Base-by-base conservation (phyloP, 768 basidiomycete species). In the Pleurotus cornucopiae region DNA sequence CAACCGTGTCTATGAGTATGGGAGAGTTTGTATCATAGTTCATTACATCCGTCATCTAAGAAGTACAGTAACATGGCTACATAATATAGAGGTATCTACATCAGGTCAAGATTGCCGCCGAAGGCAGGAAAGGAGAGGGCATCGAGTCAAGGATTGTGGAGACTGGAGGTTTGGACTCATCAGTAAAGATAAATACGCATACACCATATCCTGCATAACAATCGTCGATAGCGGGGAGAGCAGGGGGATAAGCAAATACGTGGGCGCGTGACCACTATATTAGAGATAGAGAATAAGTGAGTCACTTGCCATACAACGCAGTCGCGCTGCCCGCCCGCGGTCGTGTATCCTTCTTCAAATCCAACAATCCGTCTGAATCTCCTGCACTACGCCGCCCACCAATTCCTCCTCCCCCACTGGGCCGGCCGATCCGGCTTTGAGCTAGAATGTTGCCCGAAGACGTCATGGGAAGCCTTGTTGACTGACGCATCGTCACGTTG, bases 371-470 rank as follows among this genome's bases (percentile, higher is more conserved):
- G 1, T 53, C 38, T 14, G 51, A 49, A 16, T 60, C 59, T 14
- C 56, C 56, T 48, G 43, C 47, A 20, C 57, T 67, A 54, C 66
- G 71, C 46, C 66, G 61, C 13, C 67, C 65, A 12, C 69, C 68
- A 38, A 60, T 56, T 3, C 60, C 65, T 23, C 51, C 51, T 18
- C 70, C 74, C 14, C 67, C 69, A 52, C 76, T 79, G 30, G 78
- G 76, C 53, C 79, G 71, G 23, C 79, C 79, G 55, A 76, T 76
- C 43, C 83, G 68, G 73, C 82, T 76, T 68, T 80, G 73, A 49
- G 77, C 67, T 54, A 81, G 61, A 52, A 66, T 52, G 16, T 67
- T 66, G n/a, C 61, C 57, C 43, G 65, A 58, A 47, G 52, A 51
- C 25, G 77, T 72, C 5, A 74, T 64, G 12, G 78, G 73, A 57